Evolutionary conservation across 768 basidiomycete genomes (phyloP).

Genomic region (Collybia nuda): DNA sequence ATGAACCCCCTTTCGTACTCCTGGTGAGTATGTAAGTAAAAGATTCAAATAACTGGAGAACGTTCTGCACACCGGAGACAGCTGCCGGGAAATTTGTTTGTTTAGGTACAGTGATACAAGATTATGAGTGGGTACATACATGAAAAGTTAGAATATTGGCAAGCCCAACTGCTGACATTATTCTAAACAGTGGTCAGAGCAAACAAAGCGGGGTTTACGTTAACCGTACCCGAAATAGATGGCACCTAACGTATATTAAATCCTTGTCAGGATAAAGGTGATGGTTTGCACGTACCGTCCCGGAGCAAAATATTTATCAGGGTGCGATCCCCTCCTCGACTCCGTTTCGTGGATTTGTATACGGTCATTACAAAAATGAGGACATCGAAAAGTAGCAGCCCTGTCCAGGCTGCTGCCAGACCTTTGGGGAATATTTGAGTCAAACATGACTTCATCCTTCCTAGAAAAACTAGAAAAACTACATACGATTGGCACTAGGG

Average conservation of each 20-base stretch:
- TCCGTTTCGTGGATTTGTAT: constrained; percentile 29
- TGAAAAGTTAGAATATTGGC: constrained; percentile 20
- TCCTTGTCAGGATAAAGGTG: background rate
- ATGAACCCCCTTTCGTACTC: constrained; percentile 19
- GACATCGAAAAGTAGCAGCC: constrained; percentile 39
- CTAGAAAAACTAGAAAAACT: background rate
- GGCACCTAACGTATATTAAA: constrained; percentile 25
- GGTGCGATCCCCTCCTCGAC: constrained; percentile 14
- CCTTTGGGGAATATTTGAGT: constrained; percentile 17
- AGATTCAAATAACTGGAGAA: background rate
- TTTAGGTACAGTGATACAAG: background rate
- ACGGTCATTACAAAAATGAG: constrained; percentile 40
- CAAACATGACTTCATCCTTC: background rate
- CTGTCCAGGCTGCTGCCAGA: constrained; percentile 36
- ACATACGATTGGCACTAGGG: constrained; percentile 17
- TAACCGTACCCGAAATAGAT: constrained; percentile 39
- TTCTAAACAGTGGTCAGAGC: constrained; percentile 8
- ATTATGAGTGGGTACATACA: constrained; percentile 10
- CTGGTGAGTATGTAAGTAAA: background rate
- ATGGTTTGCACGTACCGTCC: constrained; percentile 31
- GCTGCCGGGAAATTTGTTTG: constrained; percentile 5
- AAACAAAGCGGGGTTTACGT: background rate
- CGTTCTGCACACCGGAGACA: constrained; percentile 11
- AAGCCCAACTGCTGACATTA: constrained; percentile 18
- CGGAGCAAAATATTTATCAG: constrained; percentile 36